Percentiles rank a stretch among this genome's conserved stretches.
These are phyloP conservation scores for Hypoxylon sp. DNA, from an alignment of 2,329 filamentous ascomycete genomes.

Conservation along the genomic window DNA sequence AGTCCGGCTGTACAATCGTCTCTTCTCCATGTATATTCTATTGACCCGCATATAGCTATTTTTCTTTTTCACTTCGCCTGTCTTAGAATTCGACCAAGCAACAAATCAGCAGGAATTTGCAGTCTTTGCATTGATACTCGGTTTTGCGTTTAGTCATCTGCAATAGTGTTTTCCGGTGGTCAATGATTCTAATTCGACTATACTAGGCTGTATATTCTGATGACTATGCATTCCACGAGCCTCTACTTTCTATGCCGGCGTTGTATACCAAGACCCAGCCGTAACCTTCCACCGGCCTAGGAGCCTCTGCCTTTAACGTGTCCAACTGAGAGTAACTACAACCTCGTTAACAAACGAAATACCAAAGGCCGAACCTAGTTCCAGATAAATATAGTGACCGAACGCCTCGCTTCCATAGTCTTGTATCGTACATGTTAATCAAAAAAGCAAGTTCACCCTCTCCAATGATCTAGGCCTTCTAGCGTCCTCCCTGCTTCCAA, in stretches of 20 bases:
- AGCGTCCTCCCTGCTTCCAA: background rate
- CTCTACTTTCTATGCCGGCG: background rate
- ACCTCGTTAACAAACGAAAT: background rate
- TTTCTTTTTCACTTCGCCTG: constrained; percentile 13
- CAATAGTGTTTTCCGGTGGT: background rate
- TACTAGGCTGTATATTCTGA: background rate
- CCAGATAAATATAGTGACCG: background rate
- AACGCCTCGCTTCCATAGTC: constrained; percentile 25
- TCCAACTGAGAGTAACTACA: background rate
- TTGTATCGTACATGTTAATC: constrained; percentile 20
- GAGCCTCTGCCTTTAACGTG: background rate
- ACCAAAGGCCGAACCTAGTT: constrained; percentile 1
- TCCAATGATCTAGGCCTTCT: constrained; percentile 1
- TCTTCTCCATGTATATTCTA: constrained; percentile 29
- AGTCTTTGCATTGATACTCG: background rate
- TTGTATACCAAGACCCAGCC: background rate
- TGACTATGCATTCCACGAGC: background rate
- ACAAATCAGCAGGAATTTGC: constrained; percentile 1
- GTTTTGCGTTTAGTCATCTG: background rate
- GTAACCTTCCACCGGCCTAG: background rate
- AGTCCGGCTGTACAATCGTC: constrained; percentile 16
- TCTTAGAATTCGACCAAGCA: constrained; percentile 17
- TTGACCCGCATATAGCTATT: constrained; percentile 7
- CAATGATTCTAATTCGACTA: background rate
- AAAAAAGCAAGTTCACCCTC: background rate